These are phyloP conservation scores for Vigna angularis DNA, from an alignment of 306 rosid genomes.

Conservation along the genomic window DNA sequence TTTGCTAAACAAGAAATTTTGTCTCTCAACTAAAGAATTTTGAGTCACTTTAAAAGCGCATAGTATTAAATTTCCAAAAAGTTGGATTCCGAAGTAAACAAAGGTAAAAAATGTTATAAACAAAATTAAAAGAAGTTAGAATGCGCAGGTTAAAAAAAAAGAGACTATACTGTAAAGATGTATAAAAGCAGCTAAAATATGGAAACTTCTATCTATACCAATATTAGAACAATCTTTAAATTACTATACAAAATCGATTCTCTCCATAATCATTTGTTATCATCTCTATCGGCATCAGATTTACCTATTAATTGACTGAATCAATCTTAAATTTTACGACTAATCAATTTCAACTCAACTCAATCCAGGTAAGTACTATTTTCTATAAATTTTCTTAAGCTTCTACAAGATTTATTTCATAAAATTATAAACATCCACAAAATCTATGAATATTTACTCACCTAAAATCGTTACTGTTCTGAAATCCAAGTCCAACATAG, in stretches of 20 bases:
- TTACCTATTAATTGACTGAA: not conserved
- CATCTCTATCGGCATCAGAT: not conserved
- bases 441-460: not conserved
- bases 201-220: not conserved
- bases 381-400: no score
- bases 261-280: not conserved
- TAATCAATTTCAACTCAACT: not conserved
- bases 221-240: no score
- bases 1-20: no score
- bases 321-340: not conserved
- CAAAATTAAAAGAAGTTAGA: no score
- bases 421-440: not conserved
- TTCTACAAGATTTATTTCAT: not conserved
- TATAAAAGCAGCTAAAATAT: no score
- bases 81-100: no score
- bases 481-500: not conserved
- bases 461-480: not conserved
- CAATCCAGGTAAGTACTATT: not conserved
- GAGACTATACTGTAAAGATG: no score
- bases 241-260: not conserved
- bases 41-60: no score
- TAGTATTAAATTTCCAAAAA: no score
- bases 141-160: no score
- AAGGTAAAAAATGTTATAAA: no score
- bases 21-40: no score